Evolutionary conservation across 140 eudicot species (phyloP), one percentile per base, ranked within the genome.

Genomic region (Senecio squalidus): DNA sequence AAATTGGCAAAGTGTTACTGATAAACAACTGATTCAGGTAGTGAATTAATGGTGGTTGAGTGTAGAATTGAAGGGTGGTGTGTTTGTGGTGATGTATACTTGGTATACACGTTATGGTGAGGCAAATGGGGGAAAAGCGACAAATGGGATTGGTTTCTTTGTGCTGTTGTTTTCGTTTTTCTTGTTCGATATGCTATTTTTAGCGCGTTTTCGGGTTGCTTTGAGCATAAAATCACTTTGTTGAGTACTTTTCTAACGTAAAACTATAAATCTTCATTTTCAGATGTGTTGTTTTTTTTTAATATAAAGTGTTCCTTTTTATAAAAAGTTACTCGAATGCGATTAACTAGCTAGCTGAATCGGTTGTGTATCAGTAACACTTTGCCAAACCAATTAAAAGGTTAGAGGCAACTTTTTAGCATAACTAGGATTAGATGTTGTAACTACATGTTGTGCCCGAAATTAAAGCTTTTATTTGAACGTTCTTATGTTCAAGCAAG

Each of bases 81-180:
- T 15, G 53, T 34, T 6, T 31, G 36, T 36, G n/a, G 53, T 58
- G 59, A 44, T 59, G 69, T 56, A 58, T 73, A 54, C 53, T 51
- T 60, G 48, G 30, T 49, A 44, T 60, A 61, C 67, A 67, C 67
- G 71, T 61, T 54, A 31, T 33, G 45, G 17, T 16, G 61, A 33
- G 66, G 66, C 69, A 52, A 55, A 43, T 68, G 50, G 66, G 44
- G 71, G 51, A 41, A 56, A 55, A 36, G 45, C 21, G 55, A 63
- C 71, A 72, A 72, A 72, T 64, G 40, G 1, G 27, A 28, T 67
- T 39, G 51, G 80, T 55, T 55, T 10, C 27, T 61, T 54, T 34
- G 71, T 74, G 60, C 54, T 45, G 36, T 43, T 53, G 61, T 55
- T 54, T 65, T 60, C 30, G 46, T 59, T 44, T 71, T 62, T 62